These are phyloP conservation scores for Sapria himalayana DNA, from an alignment of 345 rosid species.

Conservation along the genomic window DNA sequence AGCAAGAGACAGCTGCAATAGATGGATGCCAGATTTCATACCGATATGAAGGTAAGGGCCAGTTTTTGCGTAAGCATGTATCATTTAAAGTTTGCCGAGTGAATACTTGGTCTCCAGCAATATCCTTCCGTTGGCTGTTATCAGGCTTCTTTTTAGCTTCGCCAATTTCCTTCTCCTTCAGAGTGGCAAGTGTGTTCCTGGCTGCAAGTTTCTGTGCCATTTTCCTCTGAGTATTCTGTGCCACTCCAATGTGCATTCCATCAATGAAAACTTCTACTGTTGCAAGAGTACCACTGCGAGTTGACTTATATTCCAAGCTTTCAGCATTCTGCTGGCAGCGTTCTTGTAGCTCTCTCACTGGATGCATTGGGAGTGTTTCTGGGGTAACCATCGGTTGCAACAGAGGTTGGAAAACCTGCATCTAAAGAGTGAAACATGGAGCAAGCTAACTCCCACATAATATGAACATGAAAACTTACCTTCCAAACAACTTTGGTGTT, in stretches of 20 bases:
- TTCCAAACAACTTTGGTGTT: conserved; percentile 75
- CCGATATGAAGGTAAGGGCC: conserved; percentile 96
- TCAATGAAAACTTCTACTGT: conserved; percentile 91
- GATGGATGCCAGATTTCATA: no score
- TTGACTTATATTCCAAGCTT: conserved; percentile 85
- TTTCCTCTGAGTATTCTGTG: conserved; percentile 92
- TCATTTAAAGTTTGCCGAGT: conserved; percentile 88
- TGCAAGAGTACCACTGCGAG: conserved; percentile 69
- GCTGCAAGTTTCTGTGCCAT: conserved; percentile 99
- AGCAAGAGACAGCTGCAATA: no score
- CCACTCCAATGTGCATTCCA: conserved; percentile 74
- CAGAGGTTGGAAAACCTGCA: conserved; percentile 79
- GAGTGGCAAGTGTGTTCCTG: conserved; percentile 60
- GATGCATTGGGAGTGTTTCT: conserved; percentile 97
- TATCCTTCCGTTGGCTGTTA: conserved; percentile 41
- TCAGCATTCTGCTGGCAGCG: conserved; percentile 98
- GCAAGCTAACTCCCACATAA: background rate
- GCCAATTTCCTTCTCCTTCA: conserved; percentile 67
- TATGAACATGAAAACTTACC: conserved; percentile 23
- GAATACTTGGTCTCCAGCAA: conserved; percentile 66
- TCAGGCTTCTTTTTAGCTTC: conserved; percentile 28
- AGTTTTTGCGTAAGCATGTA: conserved; percentile 78
- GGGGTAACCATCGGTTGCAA: conserved; percentile 98
- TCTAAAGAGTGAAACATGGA: background rate
- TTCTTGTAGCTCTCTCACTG: conserved; percentile 97